A percentile compares a stretch with the other conserved stretches of the same genome.
phyloP scores from a whole-genome alignment of 1,284 basidiomycete genomes.

The Cutaneotrichosporon cyanovorans region DNA sequence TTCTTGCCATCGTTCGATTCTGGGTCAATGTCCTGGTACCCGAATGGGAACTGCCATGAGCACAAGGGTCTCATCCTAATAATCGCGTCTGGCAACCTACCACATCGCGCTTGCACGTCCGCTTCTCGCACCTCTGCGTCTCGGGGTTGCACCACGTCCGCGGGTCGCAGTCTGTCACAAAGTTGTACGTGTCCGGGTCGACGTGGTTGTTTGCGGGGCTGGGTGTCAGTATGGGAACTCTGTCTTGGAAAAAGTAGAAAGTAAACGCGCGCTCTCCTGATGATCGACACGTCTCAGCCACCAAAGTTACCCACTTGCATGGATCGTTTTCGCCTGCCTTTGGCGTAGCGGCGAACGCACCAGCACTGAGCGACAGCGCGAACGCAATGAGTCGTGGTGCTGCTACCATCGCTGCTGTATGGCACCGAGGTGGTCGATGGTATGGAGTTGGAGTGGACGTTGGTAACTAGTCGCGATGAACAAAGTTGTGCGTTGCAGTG shows the following conservation, averaged over 20 bases:
- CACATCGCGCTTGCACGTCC: conserved; percentile 66
- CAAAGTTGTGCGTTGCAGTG: too few relatives aligned
- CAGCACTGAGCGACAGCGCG: too few relatives aligned
- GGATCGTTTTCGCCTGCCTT: conserved; percentile 2
- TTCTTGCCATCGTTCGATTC: conserved; percentile 40
- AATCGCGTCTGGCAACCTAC: conserved; percentile 45
- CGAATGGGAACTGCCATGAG: too few relatives aligned
- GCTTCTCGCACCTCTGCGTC: conserved; percentile 56
- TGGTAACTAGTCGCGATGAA: too few relatives aligned
- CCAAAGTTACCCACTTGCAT: conserved; percentile 10
- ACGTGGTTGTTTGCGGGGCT: conserved; percentile 54
- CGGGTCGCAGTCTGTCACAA: conserved; percentile 66
- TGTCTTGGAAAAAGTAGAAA: too few relatives aligned
- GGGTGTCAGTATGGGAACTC: too few relatives aligned
- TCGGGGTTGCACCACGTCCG: conserved; percentile 58
- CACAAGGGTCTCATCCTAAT: too few relatives aligned
- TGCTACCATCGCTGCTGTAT: too few relatives aligned
- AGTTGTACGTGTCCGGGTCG: conserved; percentile 64
- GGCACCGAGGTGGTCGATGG: too few relatives aligned
- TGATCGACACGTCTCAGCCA: not conserved
- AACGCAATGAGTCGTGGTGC: too few relatives aligned
- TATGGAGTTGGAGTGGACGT: too few relatives aligned
- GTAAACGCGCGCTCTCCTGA: not conserved
- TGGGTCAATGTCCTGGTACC: too few relatives aligned
- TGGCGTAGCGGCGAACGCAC: not conserved